Percentiles rank a stretch among this genome's conserved stretches.
These are phyloP conservation scores for Schwanniomyces vanrijiae DNA, from an alignment of 805 yeast genomes.

Conservation along the genomic window DNA sequence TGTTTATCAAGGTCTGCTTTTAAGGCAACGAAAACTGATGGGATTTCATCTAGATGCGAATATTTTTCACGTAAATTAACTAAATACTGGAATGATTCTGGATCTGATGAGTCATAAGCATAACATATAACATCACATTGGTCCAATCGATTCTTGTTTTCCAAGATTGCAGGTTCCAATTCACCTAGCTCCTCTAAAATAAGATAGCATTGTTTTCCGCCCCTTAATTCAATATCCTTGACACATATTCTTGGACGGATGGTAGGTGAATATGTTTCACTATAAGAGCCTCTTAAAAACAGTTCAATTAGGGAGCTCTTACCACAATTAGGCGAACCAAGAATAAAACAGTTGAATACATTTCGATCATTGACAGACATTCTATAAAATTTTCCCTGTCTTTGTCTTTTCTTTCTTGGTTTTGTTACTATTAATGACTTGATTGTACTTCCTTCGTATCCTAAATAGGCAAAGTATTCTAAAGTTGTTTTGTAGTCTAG, in stretches of 20 bases:
- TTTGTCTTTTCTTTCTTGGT: slow-evolving; percentile 69
- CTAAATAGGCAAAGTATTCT: slow-evolving; percentile 86
- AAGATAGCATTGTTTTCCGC: slow-evolving; percentile 93
- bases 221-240: slow-evolving; percentile 87
- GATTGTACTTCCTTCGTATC: slow-evolving; percentile 52
- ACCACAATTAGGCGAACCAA: slow-evolving; percentile 87
- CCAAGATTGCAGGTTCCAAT: slow-evolving; percentile 77
- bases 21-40: slow-evolving; percentile 84
- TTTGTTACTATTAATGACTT: slow-evolving; percentile 69
- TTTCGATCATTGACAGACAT: slow-evolving; percentile 77
- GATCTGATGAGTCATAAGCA: slow-evolving; percentile 92
- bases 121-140: slow-evolving; percentile 91
- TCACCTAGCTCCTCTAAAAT: slow-evolving; percentile 90
- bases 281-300: slow-evolving; percentile 71
- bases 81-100: slow-evolving; percentile 85
- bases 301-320: slow-evolving; percentile 82
- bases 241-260: slow-evolving; percentile 80
- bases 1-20: slow-evolving; percentile 96
- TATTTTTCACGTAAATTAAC: slow-evolving; percentile 66
- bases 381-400: slow-evolving; percentile 62
- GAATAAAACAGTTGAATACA: slow-evolving; percentile 84
- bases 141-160: slow-evolving; percentile 64
- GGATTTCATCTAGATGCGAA: slow-evolving; percentile 63
- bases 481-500: slow-evolving; percentile 80
- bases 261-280: slow-evolving; percentile 77